These are phyloP conservation scores for Pythium coloratum DNA, from an alignment of 352 stramenopile species.

Conservation along the genomic window DNA sequence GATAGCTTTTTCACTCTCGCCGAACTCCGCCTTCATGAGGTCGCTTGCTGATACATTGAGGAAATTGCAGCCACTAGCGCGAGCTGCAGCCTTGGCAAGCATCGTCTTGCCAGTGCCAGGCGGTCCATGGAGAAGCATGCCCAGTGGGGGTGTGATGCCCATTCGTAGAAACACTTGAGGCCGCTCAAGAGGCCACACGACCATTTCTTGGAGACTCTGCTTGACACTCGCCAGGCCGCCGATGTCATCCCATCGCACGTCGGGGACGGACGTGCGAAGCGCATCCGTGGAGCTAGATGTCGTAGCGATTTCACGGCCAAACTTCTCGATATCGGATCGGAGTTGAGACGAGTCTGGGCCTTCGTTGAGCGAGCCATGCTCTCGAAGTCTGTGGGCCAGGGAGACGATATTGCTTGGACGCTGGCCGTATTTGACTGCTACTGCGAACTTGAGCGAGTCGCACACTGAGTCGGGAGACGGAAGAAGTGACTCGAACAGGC, in stretches of 20 bases:
- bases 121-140: constrained; percentile 77
- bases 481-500: constrained; percentile 46
- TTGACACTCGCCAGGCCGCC: constrained; percentile 71
- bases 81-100: constrained; percentile 78
- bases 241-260: constrained; percentile 76
- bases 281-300: constrained; percentile 33
- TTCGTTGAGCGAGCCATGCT: not conserved
- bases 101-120: constrained; percentile 87
- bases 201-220: constrained; percentile 79
- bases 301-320: constrained; percentile 48
- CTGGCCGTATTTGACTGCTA: constrained; percentile 77
- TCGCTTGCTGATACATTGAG: constrained; percentile 77
- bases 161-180: constrained; percentile 78
- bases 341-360: constrained; percentile 17
- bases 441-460: constrained; percentile 50
- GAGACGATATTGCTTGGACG: constrained; percentile 68
- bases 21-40: constrained; percentile 79
- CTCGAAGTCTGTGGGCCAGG: constrained; percentile 47
- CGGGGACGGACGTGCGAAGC: constrained; percentile 50
- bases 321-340: constrained; percentile 46
- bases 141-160: constrained; percentile 75
- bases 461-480: constrained; percentile 34
- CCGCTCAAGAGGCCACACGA: constrained; percentile 83
- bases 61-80: constrained; percentile 83
- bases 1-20: constrained; percentile 84